Evolutionary conservation across 805 yeast genomes (phyloP).

Genomic region (Saccharomycopsis fibuligera): DNA sequence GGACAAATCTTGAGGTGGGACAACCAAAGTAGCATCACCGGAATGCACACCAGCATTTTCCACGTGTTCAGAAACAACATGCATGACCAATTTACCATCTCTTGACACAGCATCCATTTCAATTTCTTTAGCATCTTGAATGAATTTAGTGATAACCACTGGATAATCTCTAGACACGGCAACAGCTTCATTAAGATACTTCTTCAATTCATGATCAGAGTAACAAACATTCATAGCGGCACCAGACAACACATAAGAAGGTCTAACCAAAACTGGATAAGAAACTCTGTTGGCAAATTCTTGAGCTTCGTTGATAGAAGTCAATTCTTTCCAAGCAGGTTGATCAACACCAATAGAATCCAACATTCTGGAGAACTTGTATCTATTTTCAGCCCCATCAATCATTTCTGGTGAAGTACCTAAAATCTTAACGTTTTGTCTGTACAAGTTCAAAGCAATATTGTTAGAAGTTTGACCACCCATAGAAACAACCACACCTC

Average conservation of each 20-base stretch:
- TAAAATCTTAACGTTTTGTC: conserved; percentile 89
- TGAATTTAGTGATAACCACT: conserved; percentile 93
- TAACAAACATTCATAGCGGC: conserved; percentile 99
- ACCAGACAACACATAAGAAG: conserved; percentile 94
- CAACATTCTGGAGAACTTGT: conserved; percentile 95
- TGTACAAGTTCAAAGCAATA: conserved; percentile 85
- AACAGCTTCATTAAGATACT: conserved; percentile 87
- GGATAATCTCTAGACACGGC: conserved; percentile 98
- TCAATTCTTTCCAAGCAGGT: conserved; percentile 98
- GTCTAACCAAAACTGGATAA: conserved; percentile 95
- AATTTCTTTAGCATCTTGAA: conserved; percentile 94
- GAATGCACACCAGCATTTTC: conserved; percentile 99
- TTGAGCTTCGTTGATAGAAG: conserved; percentile 89
- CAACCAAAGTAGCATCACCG: conserved; percentile 96
- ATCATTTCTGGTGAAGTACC: conserved; percentile 99
- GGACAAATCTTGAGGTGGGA: conserved; percentile 93
- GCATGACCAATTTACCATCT: conserved; percentile 92
- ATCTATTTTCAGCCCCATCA: conserved; percentile 96
- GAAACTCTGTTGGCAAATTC: conserved; percentile 83
- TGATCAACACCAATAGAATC: conserved; percentile 96
- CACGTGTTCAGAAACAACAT: conserved; percentile 96
- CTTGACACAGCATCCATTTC: conserved; percentile 98
- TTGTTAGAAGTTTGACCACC: conserved; percentile 99
- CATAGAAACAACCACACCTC: conserved; percentile 93
- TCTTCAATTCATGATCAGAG: conserved; percentile 79